Conservation (phyloP, 2,329 filamentous ascomycete species). For the Exophiala dermatitidis region DNA sequence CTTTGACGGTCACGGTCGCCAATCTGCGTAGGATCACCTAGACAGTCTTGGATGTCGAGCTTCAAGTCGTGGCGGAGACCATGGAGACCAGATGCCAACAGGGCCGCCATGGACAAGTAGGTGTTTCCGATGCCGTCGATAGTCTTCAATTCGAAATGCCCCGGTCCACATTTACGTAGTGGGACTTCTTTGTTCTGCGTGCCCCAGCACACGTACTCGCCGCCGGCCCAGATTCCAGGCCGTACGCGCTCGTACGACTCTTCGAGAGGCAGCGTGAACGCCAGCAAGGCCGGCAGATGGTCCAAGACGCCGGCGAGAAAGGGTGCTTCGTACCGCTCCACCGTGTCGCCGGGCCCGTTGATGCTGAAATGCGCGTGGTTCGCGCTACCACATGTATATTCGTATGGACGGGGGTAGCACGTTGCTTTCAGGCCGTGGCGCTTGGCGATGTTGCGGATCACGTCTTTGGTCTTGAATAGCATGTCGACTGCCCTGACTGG, state of each 20-base stretch:
- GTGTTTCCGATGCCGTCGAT: conserved; percentile 75
- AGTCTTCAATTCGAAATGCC: conserved; percentile 71
- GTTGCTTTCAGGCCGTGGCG: conserved; percentile 60
- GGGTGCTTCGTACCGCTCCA: conserved; percentile 40
- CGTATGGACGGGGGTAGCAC: conserved; percentile 64
- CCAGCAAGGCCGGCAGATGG: conserved; percentile 59
- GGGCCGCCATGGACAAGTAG: conserved; percentile 59
- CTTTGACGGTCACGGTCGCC: conserved; percentile 28
- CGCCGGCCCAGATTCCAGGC: conserved; percentile 70
- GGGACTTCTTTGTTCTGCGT: conserved; percentile 72
- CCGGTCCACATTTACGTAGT: conserved; percentile 57
- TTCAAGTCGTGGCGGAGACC: conserved; percentile 41
- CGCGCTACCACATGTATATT: conserved; percentile 53
- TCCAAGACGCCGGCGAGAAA: conserved; percentile 68
- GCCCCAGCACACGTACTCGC: conserved; percentile 71
- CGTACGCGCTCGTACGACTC: conserved; percentile 61
- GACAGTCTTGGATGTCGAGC: conserved; percentile 32
- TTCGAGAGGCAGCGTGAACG: conserved; percentile 60
- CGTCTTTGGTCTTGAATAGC: conserved; percentile 62
- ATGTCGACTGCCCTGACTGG: conserved; percentile 64
- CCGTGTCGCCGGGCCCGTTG: conserved; percentile 36
- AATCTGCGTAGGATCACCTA: conserved; percentile 32
- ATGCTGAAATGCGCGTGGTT: conserved; percentile 66
- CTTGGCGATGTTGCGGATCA: conserved; percentile 58
- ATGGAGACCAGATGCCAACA: conserved; percentile 53